Evolutionary conservation across 2,329 filamentous ascomycete genomes (phyloP).

Genomic region (Calonectria pseudoreteaudii): DNA sequence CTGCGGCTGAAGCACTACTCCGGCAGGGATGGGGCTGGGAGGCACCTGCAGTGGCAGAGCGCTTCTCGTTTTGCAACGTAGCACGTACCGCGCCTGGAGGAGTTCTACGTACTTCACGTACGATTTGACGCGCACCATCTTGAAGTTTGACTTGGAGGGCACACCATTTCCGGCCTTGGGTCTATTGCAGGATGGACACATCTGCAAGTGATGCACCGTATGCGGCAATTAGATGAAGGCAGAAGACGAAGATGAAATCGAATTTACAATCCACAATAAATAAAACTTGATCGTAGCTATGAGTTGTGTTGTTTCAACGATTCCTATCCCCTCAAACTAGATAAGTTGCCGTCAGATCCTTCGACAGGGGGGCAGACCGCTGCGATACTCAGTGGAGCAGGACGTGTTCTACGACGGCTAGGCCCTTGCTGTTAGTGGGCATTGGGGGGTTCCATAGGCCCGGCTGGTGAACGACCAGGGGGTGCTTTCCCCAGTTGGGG

Average conservation of each 20-base stretch:
- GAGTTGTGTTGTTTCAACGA: slow-evolving; percentile 23
- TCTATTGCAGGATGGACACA: background rate
- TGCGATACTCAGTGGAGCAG: slow-evolving; percentile 10
- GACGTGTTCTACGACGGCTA: slow-evolving; percentile 6
- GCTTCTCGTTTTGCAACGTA: slow-evolving; percentile 16
- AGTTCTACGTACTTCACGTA: background rate
- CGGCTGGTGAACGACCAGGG: background rate
- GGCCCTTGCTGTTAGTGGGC: slow-evolving; percentile 1
- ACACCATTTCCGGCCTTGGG: background rate
- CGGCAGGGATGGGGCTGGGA: background rate
- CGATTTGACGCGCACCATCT: background rate
- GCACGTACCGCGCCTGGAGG: background rate
- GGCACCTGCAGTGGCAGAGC: slow-evolving; percentile 13
- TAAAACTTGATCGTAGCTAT: background rate
- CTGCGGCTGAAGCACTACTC: slow-evolving; percentile 23
- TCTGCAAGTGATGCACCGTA: background rate
- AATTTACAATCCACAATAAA: background rate
- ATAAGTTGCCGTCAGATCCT: slow-evolving; percentile 27
- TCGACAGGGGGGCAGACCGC: slow-evolving; percentile 17
- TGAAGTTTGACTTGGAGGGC: background rate
- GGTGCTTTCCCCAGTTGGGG: slow-evolving; percentile 1
- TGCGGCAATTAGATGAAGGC: background rate
- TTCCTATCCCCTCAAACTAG: slow-evolving; percentile 2
- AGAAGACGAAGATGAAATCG: background rate
- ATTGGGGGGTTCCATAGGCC: slow-evolving; percentile 13